These are phyloP conservation scores for Aureobasidium sp. DNA, from an alignment of 2,329 filamentous ascomycete genomes.

Conservation along the genomic window DNA sequence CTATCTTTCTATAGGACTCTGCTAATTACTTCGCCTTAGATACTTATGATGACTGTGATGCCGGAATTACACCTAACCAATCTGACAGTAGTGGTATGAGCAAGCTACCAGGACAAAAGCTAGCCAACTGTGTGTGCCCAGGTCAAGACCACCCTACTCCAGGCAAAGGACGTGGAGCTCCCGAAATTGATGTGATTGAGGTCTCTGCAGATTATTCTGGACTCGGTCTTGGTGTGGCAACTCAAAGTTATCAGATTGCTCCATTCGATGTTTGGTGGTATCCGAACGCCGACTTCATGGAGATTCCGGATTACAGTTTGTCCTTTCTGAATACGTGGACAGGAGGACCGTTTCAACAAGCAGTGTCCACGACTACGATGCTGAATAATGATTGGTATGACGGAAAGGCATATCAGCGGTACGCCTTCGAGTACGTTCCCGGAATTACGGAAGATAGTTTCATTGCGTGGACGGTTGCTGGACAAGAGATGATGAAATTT, in stretches of 20 bases:
- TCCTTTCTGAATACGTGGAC: conserved; percentile 44
- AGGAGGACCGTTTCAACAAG: conserved; percentile 48
- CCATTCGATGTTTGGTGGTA: conserved; percentile 39
- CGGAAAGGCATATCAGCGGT: conserved; percentile 45
- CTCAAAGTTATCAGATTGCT: conserved; percentile 41
- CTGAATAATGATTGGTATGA: conserved; percentile 50
- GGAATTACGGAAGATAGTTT: conserved; percentile 36
- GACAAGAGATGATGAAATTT: conserved; percentile 42
- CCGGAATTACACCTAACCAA: conserved; percentile 41
- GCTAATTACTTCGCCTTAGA: conserved; percentile 16
- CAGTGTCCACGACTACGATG: conserved; percentile 45
- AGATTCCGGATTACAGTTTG: conserved; percentile 40
- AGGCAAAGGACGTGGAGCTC: conserved; percentile 39
- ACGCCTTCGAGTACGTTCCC: conserved; percentile 47
- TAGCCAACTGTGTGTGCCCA: conserved; percentile 37
- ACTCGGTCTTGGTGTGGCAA: conserved; percentile 33
- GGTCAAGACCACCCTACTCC: conserved; percentile 40
- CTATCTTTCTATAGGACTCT: too few relatives aligned
- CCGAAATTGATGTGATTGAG: conserved; percentile 42
- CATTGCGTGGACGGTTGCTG: conserved; percentile 46
- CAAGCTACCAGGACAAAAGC: conserved; percentile 35
- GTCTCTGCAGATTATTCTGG: conserved; percentile 29
- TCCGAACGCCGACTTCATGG: conserved; percentile 44
- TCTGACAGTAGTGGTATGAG: conserved; percentile 35
- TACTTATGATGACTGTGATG: conserved; percentile 44